Evolutionary conservation across 768 basidiomycete species (phyloP), one percentile per base, ranked within the genome.

Genomic region (Russula abietina): DNA sequence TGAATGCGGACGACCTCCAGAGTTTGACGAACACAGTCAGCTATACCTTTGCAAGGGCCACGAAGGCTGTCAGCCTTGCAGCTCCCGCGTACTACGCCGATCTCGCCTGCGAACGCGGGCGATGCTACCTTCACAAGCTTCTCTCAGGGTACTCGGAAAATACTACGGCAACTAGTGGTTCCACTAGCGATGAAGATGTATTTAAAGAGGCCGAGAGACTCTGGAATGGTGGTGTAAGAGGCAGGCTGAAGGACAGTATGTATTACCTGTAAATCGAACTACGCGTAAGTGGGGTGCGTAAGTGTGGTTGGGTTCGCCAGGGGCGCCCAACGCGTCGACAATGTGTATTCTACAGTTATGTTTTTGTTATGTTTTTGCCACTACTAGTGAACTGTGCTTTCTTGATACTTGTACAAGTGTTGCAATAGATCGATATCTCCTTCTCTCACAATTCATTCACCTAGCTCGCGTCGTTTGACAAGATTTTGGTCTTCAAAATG

Each of bases 231-330:
- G 88, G 87, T 1, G 84, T 88, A 17, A 65, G 70, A 17, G 81
- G 78, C 2, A 71, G 68, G 7, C 71, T 90, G 70, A 87, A 82
- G 73, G 80, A 87, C 41, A 85, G 85, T 0, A 91, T 91, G 88
- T 91, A 81, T 69, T 91, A 91, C 72, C 75, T 90, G n/a, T 89
- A 65, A 67, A 50, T 24, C 7, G 36, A 55, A 46, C 30, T 12
- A 17, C 32, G 52, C 4, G 16, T 54, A 22, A 32, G 33, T 33
- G 16, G 43, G 24, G n/a, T n/a, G 52, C 4, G 16, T 54, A 22
- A 32, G 33, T 33, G 16, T 19, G 24, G 16, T 30, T 51, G 19
- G 14, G 36, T 57, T 12, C 3, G 19, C 39, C 43, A 16, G 49
- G 14, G 51, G 41, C 17, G 7, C 12, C 3, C 17, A 28, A 28